These are phyloP conservation scores for Tuctoria greenei DNA, from an alignment of 176 grass and related monocot genomes.

Conservation along the genomic window DNA sequence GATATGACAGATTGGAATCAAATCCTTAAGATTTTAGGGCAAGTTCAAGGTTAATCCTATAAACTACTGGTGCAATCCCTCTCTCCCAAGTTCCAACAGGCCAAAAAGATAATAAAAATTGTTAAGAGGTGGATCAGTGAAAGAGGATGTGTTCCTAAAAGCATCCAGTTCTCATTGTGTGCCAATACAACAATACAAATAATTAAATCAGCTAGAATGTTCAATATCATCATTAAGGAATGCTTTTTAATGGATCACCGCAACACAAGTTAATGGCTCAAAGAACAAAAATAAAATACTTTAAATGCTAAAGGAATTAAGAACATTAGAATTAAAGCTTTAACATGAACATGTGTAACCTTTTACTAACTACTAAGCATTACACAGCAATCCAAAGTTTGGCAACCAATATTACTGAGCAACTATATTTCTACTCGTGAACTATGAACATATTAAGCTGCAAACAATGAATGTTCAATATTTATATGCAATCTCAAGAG, in stretches of 20 bases:
- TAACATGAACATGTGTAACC: not conserved
- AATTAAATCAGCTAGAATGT: not conserved
- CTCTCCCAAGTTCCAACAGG: not conserved
- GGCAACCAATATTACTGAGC: not conserved
- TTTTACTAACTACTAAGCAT: not conserved
- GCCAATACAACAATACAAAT: not conserved
- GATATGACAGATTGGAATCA: not conserved
- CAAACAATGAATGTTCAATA: no score
- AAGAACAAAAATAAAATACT: not conserved
- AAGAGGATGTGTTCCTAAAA: not conserved
- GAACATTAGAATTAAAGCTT: not conserved
- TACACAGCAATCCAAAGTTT: not conserved
- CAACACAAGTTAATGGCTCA: not conserved
- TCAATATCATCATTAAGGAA: constrained; percentile 1
- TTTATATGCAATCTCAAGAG: not conserved
- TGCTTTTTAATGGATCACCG: not conserved
- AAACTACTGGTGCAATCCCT: not conserved
- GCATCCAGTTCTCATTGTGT: not conserved
- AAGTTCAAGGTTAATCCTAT: not conserved
- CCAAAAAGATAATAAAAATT: not conserved
- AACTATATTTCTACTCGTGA: constrained; percentile 1
- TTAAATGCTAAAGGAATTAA: not conserved
- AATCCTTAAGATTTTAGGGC: not conserved
- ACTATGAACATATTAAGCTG: not conserved
- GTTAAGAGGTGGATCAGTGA: not conserved